phyloP scores from a whole-genome alignment of 2,329 filamentous ascomycete genomes.

The Pezizomycotina sp. region DNA sequence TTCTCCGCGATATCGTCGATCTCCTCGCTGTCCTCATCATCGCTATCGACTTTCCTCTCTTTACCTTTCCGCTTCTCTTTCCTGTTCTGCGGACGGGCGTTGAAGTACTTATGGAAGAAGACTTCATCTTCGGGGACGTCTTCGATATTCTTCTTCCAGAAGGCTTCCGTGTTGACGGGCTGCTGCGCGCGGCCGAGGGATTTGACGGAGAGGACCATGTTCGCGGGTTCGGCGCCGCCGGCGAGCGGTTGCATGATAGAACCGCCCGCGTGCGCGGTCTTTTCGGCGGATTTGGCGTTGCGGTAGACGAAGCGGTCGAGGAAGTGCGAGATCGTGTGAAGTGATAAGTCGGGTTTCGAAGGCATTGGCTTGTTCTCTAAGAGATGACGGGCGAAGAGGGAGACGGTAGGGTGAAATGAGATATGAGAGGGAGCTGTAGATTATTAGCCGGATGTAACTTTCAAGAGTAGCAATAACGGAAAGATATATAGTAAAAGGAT shows the following conservation, averaged over 20 bases:
- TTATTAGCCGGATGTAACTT: constrained; percentile 2
- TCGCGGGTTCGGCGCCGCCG: constrained; percentile 40
- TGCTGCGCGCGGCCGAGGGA: constrained; percentile 37
- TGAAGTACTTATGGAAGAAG: constrained; percentile 97
- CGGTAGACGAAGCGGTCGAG: constrained; percentile 97
- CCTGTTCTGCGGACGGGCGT: constrained; percentile 37
- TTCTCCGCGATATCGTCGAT: constrained; percentile 28
- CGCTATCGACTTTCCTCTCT: constrained; percentile 35
- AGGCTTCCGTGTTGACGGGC: constrained; percentile 68
- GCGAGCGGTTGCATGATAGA: constrained; percentile 95
- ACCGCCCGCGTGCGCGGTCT: constrained; percentile 51
- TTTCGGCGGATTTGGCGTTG: constrained; percentile 57
- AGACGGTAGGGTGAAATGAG: constrained; percentile 90
- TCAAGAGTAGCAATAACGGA: neutral
- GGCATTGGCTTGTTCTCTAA: constrained; percentile 53
- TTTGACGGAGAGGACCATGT: constrained; percentile 41
- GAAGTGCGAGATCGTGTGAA: constrained; percentile 87
- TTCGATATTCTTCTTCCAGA: constrained; percentile 80
- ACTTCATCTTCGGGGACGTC: constrained; percentile 82
- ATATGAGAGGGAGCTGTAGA: constrained; percentile 44
- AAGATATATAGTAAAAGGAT: neutral
- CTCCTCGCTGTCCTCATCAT: constrained; percentile 31
- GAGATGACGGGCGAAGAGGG: constrained; percentile 60
- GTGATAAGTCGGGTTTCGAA: constrained; percentile 75
- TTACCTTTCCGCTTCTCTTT: constrained; percentile 41